These are phyloP conservation scores for Arthrobotrys sinensis DNA, from an alignment of 2,329 filamentous ascomycete species.

Conservation along the genomic window DNA sequence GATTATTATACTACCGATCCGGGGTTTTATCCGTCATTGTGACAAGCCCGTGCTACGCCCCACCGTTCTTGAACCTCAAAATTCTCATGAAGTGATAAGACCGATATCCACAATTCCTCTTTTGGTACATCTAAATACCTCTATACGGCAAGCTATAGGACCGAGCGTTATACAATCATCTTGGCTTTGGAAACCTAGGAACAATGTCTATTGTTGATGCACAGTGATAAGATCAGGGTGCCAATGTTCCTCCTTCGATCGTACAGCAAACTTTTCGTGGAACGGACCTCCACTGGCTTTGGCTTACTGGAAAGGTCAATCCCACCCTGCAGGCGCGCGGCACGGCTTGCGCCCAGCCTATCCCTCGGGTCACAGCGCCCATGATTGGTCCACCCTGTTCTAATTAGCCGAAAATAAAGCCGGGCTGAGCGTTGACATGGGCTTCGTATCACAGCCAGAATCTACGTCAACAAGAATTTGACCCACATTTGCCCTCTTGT, in stretches of 20 bases:
- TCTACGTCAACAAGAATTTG: too few relatives aligned
- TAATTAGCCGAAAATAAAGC: too few relatives aligned
- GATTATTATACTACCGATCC: neutral
- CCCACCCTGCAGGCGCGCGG: neutral
- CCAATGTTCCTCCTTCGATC: neutral
- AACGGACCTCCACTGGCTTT: neutral
- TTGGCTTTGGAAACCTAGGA: neutral
- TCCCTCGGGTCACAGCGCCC: neutral
- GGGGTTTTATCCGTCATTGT: neutral
- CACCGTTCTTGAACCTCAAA: neutral
- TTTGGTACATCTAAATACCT: neutral
- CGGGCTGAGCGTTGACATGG: too few relatives aligned
- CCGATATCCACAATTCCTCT: conserved; percentile 1
- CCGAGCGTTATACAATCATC: neutral
- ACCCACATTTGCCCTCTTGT: too few relatives aligned
- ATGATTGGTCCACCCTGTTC: neutral
- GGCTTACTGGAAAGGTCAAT: neutral
- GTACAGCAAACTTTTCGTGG: neutral
- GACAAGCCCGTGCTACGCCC: neutral
- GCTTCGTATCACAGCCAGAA: too few relatives aligned
- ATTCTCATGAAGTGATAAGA: neutral
- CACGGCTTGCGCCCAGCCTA: neutral
- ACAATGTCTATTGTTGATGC: conserved; percentile 3
- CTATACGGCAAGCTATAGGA: neutral
- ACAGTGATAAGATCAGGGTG: neutral